Percentiles rank a stretch among this genome's conserved stretches.
Evolutionary conservation across 2,329 filamentous ascomycete species (phyloP).

Genomic region (Trichoderma sp.): DNA sequence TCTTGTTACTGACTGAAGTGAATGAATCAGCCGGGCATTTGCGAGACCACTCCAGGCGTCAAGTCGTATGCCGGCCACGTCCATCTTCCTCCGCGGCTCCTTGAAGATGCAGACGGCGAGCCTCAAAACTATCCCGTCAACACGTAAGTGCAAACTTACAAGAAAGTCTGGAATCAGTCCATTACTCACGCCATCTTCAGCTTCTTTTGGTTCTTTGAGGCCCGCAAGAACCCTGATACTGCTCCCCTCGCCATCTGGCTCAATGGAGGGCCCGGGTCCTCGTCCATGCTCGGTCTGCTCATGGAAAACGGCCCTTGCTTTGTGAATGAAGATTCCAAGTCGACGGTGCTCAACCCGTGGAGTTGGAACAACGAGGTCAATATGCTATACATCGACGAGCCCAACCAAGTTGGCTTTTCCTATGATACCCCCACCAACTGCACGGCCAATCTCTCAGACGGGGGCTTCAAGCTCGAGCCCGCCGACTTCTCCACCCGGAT

Average conservation of each 20-base stretch:
- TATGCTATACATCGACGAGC: constrained; percentile 58
- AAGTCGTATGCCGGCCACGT: constrained; percentile 67
- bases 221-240: constrained; percentile 39
- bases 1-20: not conserved
- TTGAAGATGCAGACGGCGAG: constrained; percentile 45
- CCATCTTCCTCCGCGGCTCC: constrained; percentile 45
- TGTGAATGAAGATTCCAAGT: constrained; percentile 47
- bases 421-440: constrained; percentile 65
- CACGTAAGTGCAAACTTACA: constrained; percentile 39
- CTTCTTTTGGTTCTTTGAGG: constrained; percentile 53
- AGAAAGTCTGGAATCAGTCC: not conserved
- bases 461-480: constrained; percentile 46
- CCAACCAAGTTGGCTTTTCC: constrained; percentile 66
- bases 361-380: constrained; percentile 59
- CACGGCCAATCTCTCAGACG: constrained; percentile 52
- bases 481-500: constrained; percentile 38
- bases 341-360: constrained; percentile 56
- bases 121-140: constrained; percentile 42
- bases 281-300: constrained; percentile 64
- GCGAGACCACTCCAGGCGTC: constrained; percentile 55
- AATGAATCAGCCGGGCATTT: constrained; percentile 52
- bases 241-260: constrained; percentile 60
- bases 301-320: constrained; percentile 56
- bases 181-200: constrained; percentile 20
- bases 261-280: constrained; percentile 62